Percentiles rank a stretch among this genome's conserved stretches.
Conservation (phyloP, 768 basidiomycete genomes). For the Phylloporus sp. region DNA sequence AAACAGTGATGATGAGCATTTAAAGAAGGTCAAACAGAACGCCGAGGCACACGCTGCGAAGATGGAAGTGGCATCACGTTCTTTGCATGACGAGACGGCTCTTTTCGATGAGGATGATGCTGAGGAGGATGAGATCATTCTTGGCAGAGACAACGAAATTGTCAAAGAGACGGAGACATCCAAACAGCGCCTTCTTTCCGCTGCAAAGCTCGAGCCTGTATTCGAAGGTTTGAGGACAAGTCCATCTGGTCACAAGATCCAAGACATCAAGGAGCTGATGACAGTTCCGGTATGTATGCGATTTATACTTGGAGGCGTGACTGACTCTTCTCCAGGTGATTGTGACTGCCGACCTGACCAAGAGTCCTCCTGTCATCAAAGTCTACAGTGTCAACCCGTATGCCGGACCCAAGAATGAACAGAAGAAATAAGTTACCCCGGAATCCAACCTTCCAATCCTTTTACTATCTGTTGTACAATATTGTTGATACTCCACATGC, state of each 20-base stretch:
- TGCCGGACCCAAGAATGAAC: conserved; percentile 47
- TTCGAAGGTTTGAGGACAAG: conserved; percentile 82
- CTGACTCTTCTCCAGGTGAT: conserved; percentile 60
- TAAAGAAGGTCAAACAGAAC: conserved; percentile 91
- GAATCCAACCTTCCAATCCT: neutral
- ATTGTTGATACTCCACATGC: conserved; percentile 28
- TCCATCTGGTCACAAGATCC: conserved; percentile 83
- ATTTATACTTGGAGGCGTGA: neutral
- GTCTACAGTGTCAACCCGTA: conserved; percentile 96
- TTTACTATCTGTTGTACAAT: conserved; percentile 28
- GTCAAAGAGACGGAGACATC: conserved; percentile 55
- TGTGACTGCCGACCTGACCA: conserved; percentile 90
- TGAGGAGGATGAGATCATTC: conserved; percentile 76
- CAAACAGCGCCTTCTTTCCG: conserved; percentile 73
- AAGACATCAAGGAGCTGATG: conserved; percentile 92
- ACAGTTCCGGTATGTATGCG: conserved; percentile 73
- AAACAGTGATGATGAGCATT: conserved; percentile 92
- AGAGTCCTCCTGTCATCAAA: conserved; percentile 95
- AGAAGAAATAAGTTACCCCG: conserved; percentile 31
- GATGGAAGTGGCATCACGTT: conserved; percentile 86
- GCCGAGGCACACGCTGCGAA: conserved; percentile 88
- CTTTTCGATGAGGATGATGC: conserved; percentile 86
- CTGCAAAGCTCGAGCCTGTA: conserved; percentile 66
- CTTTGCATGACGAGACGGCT: conserved; percentile 82
- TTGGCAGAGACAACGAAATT: conserved; percentile 51